phyloP scores from a whole-genome alignment of 805 yeast genomes.

The Pichia rugopelliculosa region DNA sequence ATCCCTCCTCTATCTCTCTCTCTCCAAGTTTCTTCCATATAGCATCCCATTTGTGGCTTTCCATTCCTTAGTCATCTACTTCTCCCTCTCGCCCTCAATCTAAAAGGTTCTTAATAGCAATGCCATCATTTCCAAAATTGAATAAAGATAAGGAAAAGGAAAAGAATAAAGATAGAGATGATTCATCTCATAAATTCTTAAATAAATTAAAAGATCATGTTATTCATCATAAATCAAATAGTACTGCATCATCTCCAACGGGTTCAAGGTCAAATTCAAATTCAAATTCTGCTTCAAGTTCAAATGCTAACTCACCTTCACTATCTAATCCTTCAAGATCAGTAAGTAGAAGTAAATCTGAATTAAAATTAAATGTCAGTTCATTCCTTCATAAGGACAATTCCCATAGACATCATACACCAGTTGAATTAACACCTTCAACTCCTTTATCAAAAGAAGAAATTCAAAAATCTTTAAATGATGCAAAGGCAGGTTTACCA shows the following conservation, averaged over 20 bases:
- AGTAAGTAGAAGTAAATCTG: not conserved
- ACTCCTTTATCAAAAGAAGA: constrained; percentile 7
- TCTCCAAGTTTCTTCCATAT: too few relatives aligned
- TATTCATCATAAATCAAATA: not conserved
- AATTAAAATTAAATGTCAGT: not conserved
- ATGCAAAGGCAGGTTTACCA: constrained; percentile 23
- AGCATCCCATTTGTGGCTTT: too few relatives aligned
- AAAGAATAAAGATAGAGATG: not conserved
- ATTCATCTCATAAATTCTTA: constrained; percentile 1
- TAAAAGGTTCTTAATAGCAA: too few relatives aligned
- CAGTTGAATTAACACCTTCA: not conserved
- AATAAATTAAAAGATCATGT: constrained; percentile 5
- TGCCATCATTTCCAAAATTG: constrained; percentile 2
- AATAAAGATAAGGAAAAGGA: constrained; percentile 1
- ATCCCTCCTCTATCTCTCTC: too few relatives aligned
- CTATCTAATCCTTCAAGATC: not conserved
- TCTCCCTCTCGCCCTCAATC: too few relatives aligned
- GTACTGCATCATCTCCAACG: not conserved
- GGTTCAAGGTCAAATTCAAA: not conserved
- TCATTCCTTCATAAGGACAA: not conserved
- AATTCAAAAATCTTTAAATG: constrained; percentile 4
- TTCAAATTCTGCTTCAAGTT: not conserved
- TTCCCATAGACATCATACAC: not conserved
- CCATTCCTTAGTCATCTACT: too few relatives aligned
- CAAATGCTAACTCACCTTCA: not conserved